These are phyloP conservation scores for Trichoderma sp. DNA, from an alignment of 2,329 filamentous ascomycete species.

Conservation along the genomic window DNA sequence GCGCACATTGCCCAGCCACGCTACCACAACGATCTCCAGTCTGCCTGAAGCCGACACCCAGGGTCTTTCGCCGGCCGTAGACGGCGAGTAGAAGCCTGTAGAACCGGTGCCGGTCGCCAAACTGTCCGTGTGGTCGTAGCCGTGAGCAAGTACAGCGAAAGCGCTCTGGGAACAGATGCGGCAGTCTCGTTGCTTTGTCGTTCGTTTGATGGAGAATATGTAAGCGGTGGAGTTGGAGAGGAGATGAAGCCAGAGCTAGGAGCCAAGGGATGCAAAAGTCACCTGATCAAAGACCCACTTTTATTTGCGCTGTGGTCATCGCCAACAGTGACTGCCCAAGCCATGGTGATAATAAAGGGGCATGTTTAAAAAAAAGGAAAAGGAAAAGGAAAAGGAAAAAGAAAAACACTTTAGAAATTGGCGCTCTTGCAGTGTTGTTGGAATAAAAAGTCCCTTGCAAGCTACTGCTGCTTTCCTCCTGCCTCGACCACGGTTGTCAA, in stretches of 20 bases:
- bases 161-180: neutral
- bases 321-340: too few species aligned
- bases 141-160: neutral
- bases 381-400: too few species aligned
- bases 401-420: neutral
- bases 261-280: neutral
- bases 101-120: constrained; percentile 13
- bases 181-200: neutral
- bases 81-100: constrained; percentile 16
- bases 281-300: neutral
- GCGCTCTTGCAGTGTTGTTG: neutral
- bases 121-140: constrained; percentile 3
- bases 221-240: neutral
- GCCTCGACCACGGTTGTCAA: neutral
- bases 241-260: neutral
- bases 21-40: constrained; percentile 5
- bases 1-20: constrained; percentile 10
- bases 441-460: neutral
- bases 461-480: neutral
- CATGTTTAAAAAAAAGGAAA: neutral
- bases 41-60: constrained; percentile 17
- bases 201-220: neutral
- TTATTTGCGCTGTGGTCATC: neutral
- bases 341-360: too few species aligned
- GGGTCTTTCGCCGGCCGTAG: constrained; percentile 16